Evolutionary conservation across 345 rosid species (phyloP), one percentile per base, ranked within the genome.

Genomic region (Litchi chinensis): DNA sequence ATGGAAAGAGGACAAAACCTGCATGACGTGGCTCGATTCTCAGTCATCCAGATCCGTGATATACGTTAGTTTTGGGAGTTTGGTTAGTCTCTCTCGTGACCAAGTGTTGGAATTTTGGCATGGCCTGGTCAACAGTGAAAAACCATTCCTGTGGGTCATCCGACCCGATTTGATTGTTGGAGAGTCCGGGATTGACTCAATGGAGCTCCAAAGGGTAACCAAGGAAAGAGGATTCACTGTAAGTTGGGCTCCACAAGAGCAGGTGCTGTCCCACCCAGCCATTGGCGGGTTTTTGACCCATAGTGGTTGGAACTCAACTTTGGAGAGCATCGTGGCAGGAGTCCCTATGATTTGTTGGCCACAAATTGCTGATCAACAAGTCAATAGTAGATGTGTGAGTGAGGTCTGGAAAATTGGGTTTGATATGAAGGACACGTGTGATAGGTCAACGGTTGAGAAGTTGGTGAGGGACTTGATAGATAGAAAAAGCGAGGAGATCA

Each of bases 271-370:
- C 26, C 85, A 87, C 32, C 66, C 78, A 46, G 85, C 88, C 3
- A 71, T 82, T 37, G 87, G 90, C 39, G 87, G 88, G 62, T 81
- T 87, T 79, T 78, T 86, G 62, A 85, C 80, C 1, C 83, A 81
- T 26, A 65, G 54, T 32, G 77, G 80, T 7, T 81, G 83, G 83
- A 81, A 76, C 70, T 82, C 88, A 65, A 72, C 70, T 22, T 12
- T 84, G 84, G 83, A 84, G 79, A 82, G 84, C 5, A 79, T 87
- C 19, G 52, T 43, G 5, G 65, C 78, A 5, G 88, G 88, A 22
- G 82, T 85, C 22, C 83, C 87, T 8, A 76, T 87, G 84, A 82
- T 87, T 6, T 87, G 88, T 15, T 79, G 87, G 82, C 86, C 88
- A 0, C 59, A 72, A 37, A 37, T 85, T 12, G 84, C 77, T 24